Base-by-base conservation (phyloP, 1,284 basidiomycete genomes). In the Ganoderma meredithae region DNA sequence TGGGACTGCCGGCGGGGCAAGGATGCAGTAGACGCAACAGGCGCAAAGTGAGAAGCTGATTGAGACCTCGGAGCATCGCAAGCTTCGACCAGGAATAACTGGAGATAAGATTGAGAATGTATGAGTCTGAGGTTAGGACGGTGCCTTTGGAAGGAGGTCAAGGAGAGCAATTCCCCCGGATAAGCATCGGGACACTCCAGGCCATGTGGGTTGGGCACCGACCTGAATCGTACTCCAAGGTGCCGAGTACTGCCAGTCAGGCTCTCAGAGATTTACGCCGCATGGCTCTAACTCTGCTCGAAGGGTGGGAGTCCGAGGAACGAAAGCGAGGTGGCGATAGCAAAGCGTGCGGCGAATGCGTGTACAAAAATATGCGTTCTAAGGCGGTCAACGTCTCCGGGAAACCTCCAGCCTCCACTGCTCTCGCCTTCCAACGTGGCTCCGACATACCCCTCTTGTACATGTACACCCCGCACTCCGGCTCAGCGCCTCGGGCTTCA, bases 351-450 rank as follows among this genome's bases (percentile, higher is more conserved):
- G 49, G 33, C 27, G 55, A 65, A 69, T 65, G 60, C 67, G 63
- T 70, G 55, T 66, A 71, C 67, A 67, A n/a, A 67, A 40, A 36
- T 67, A 36, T 67, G 66, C 65, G 65, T 71, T 71, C 67, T 71
- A 71, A 47, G 61, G 47, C 52, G 36, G 56, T 22, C 33, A n/a
- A 10, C 4, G 44, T 43, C 41, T 10, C 22, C 47, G 47, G 22
- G 22, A 49, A 49, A 13, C 22, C 33, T 33, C 15, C 17, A 12
- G 27, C 44, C 36, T 19, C 15, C 33, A 39, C 15, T 44, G 15
- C 33, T 17, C 43, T 19, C 15, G n/a, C 40, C 22, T 25, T 15
- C 22, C 41, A 56, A 31, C 19, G 40, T 10, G 15, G 12, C 27
- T 33, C 41, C 12, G 52, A 17, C 22, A 27, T 39, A 13, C n/a